These are phyloP conservation scores for Puccinia polysora DNA, from an alignment of 1,284 basidiomycete genomes.

Conservation along the genomic window DNA sequence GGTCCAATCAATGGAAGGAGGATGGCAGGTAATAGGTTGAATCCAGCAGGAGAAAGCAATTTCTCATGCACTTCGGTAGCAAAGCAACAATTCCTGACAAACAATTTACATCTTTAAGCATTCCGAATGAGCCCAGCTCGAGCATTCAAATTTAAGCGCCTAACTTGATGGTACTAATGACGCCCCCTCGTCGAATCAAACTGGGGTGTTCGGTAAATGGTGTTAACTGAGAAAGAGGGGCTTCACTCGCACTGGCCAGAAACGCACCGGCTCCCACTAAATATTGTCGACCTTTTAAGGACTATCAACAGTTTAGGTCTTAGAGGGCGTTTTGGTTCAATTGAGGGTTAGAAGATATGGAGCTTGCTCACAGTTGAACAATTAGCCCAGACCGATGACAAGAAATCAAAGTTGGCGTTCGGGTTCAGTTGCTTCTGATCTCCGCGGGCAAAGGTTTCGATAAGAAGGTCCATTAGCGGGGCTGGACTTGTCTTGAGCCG, in stretches of 20 bases:
- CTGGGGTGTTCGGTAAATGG: slow-evolving; percentile 83
- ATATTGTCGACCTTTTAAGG: slow-evolving; percentile 64
- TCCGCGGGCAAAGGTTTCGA: slow-evolving; percentile 79
- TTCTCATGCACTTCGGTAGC: slow-evolving; percentile 64
- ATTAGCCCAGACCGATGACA: slow-evolving; percentile 87
- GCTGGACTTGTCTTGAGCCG: slow-evolving; percentile 17
- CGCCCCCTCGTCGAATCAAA: slow-evolving; percentile 75
- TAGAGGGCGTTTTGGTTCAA: no score
- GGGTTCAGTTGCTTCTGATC: slow-evolving; percentile 54
- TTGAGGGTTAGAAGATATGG: background rate
- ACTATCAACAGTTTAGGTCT: slow-evolving; percentile 55
- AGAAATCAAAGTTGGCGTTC: slow-evolving; percentile 65
- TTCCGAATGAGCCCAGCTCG: slow-evolving; percentile 47
- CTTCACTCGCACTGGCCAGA: slow-evolving; percentile 59
- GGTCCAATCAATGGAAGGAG: slow-evolving; percentile 87
- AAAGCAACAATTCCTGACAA: slow-evolving; percentile 70
- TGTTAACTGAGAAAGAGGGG: slow-evolving; percentile 72
- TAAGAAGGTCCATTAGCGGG: slow-evolving; percentile 44
- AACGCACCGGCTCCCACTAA: slow-evolving; percentile 63
- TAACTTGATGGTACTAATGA: slow-evolving; percentile 78
- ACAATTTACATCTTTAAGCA: background rate
- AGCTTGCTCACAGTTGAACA: slow-evolving; percentile 64
- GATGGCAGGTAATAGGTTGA: slow-evolving; percentile 71
- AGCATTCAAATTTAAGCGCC: slow-evolving; percentile 47
- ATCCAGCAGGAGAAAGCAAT: slow-evolving; percentile 58